Conservation (phyloP, 345 rosid genomes). For the Populus davidiana region DNA sequence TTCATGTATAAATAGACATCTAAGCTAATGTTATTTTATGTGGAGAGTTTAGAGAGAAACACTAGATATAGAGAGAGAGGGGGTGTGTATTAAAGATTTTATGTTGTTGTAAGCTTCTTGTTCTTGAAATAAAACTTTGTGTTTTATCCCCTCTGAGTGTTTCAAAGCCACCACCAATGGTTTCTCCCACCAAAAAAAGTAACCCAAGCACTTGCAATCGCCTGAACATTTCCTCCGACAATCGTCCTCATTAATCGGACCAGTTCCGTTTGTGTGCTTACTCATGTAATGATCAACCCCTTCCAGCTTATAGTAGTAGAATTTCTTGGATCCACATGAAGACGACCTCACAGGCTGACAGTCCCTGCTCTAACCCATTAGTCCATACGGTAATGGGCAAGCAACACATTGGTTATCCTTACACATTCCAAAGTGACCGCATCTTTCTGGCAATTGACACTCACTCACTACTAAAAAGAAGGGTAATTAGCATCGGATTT, state of each 20-base stretch:
- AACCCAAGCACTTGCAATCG: constrained; percentile 63
- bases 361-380: constrained; percentile 45
- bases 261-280: constrained; percentile 38
- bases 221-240: constrained; percentile 34
- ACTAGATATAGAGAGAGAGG: no score
- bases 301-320: constrained; percentile 38
- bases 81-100: no score
- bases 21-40: no score
- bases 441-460: constrained; percentile 32
- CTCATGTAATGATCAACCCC: constrained; percentile 51
- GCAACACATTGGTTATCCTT: constrained; percentile 30
- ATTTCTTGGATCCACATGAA: constrained; percentile 8
- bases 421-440: constrained; percentile 34
- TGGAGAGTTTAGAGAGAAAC: no score
- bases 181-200: constrained; percentile 5
- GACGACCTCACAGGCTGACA: constrained; percentile 15
- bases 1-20: no score
- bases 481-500: no score
- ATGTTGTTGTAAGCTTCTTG: no score
- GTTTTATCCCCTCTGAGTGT: no score
- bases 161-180: no score
- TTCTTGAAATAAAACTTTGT: no score
- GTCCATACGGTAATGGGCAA: constrained; percentile 26
- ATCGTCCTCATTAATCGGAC: constrained; percentile 16
- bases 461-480: background rate